Evolutionary conservation across 306 rosid species (phyloP), one percentile per base, ranked within the genome.

Genomic region (Vicia faba): DNA sequence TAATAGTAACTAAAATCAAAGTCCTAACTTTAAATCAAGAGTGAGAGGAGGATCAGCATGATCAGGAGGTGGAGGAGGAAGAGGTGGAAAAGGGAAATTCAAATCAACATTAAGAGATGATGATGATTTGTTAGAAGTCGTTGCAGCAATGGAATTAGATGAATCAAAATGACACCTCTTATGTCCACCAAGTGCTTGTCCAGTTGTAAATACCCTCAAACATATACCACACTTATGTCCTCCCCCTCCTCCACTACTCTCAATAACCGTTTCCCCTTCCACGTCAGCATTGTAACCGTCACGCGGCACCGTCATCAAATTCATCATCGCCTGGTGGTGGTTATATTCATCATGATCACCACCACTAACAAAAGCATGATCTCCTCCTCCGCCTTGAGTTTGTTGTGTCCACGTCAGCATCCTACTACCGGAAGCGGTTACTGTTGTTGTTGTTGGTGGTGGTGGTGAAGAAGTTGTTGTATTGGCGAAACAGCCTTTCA

Each of bases 1-100:
- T 15, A 16, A 46, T 46, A 48, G 5, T 15, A 48, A 51, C 23
- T 20, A 20, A 20, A 33, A 58, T 35, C 66, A 78, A 39, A 75
- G 85, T 18, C 88, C 87, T 86, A 91, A 80, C 83, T 87, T 86
- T 72, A 91, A 83, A 81, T 91, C 95, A 79, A 91, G 75, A 61
- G 85, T 45, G 82, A 73, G 56, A 38, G 75, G 67, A 43, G 36
- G 53, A 57, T 61, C 76, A 60, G 68, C 73, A 44, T 65, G 72
- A 25, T 19, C 3, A n/a, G n/a, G n/a, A n/a, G n/a, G n/a, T n/a
- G n/a, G n/a, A n/a, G n/a, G n/a, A n/a, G n/a, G n/a, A 19, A 61
- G 20, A 0, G 84, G 76, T 4, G 62, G 19, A 15, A 35, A 4
- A 35, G 65, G 65, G 29, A 16, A 36, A 26, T 55, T 55, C 61